These are phyloP conservation scores for Achlya hypogyna DNA, from an alignment of 352 stramenopile genomes.

Conservation along the genomic window DNA sequence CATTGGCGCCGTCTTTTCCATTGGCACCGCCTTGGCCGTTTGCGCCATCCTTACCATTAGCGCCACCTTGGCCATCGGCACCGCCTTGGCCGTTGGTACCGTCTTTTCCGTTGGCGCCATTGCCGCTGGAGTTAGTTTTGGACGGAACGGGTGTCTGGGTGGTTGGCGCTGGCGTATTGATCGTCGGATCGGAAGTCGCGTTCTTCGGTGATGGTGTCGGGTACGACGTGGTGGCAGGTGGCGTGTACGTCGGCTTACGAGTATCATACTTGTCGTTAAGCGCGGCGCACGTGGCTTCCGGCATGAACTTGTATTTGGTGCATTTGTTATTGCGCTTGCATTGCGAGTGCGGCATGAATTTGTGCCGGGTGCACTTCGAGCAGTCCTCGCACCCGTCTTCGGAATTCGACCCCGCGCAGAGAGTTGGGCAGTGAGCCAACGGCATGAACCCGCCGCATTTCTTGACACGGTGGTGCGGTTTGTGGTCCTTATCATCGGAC, in stretches of 20 bases:
- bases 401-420: neutral
- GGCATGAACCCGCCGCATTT: slow-evolving; percentile 14
- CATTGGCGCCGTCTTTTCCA: neutral
- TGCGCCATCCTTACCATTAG: neutral
- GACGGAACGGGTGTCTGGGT: neutral
- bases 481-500: neutral
- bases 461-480: neutral
- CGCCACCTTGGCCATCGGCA: neutral
- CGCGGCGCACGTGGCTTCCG: neutral
- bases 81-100: neutral
- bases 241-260: neutral
- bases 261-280: neutral
- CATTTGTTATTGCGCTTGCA: neutral
- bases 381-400: slow-evolving; percentile 1
- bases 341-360: slow-evolving; percentile 10
- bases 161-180: neutral
- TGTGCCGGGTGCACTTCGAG: slow-evolving; percentile 8
- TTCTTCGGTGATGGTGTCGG: neutral
- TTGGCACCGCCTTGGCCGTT: neutral
- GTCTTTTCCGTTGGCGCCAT: neutral
- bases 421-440: neutral
- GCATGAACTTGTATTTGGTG: slow-evolving; percentile 7
- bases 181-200: neutral
- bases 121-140: neutral
- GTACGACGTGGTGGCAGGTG: neutral